phyloP scores from a whole-genome alignment of 768 basidiomycete species.

The Trametopsis cervina region DNA sequence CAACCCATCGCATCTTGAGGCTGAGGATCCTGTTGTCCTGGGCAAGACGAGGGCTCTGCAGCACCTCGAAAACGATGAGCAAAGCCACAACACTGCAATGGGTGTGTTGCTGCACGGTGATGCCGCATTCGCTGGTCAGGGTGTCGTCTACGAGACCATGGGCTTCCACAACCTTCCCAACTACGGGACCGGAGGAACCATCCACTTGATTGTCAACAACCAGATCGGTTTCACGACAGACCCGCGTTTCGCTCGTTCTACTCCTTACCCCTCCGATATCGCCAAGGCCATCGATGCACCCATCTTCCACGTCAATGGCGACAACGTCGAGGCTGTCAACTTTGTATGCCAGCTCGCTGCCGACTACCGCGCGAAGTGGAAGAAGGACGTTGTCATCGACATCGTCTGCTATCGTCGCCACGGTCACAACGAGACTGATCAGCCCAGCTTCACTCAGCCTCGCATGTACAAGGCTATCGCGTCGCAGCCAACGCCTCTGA shows the following conservation, averaged over 20 bases:
- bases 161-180: slow-evolving; percentile 92
- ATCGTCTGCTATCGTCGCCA: slow-evolving; percentile 98
- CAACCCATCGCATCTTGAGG: slow-evolving; percentile 97
- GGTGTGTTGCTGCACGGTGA: slow-evolving; percentile 95
- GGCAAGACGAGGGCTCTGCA: slow-evolving; percentile 98
- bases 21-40: slow-evolving; percentile 96
- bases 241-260: slow-evolving; percentile 94
- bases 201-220: slow-evolving; percentile 98
- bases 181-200: slow-evolving; percentile 97
- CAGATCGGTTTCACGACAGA: slow-evolving; percentile 99
- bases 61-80: slow-evolving; percentile 86
- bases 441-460: slow-evolving; percentile 97
- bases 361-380: slow-evolving; percentile 96
- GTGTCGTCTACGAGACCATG: slow-evolving; percentile 98
- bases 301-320: slow-evolving; percentile 99
- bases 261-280: slow-evolving; percentile 96
- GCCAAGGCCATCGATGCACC: slow-evolving; percentile 98
- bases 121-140: slow-evolving; percentile 97
- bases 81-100: slow-evolving; percentile 80
- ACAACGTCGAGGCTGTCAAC: slow-evolving; percentile 97
- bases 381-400: slow-evolving; percentile 97
- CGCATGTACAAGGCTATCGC: slow-evolving; percentile 97
- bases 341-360: slow-evolving; percentile 98
- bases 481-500: slow-evolving; percentile 87
- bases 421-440: slow-evolving; percentile 99